Evolutionary conservation across 345 rosid genomes (phyloP), one percentile per base, ranked within the genome.

Genomic region (Brassica cretica): DNA sequence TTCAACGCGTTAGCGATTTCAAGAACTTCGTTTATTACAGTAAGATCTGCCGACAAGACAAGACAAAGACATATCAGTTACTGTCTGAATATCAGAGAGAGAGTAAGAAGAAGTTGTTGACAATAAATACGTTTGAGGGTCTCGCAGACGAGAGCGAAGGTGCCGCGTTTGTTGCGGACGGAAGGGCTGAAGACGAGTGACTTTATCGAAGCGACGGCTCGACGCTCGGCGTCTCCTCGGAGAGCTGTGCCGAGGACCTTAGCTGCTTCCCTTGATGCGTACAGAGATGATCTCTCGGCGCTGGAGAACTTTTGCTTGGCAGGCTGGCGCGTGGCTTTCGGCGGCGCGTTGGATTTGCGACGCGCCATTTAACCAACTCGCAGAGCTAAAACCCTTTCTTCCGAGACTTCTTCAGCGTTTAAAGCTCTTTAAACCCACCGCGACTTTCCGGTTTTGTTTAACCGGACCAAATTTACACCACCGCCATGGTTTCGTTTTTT

Each of bases 141-240:
- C 74, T 94, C 89, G 82, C 97, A 94, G 70, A 94, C 98, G 46
- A 94, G 88, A 83, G 98, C 98, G 73, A 84, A 89, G 65, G 98
- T 94, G 49, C 89, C 98, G 69, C 79, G 89, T 80, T 94, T 94
- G 90, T 94, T 94, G 66, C 82, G 84, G 46, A 91, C 85, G n/a
- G 93, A 82, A 65, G 94, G 97, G 76, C 88, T 81, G 25, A 91
- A 91, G 71, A 94, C 91, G 66, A 92, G 91, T 8, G 99, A 85
- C 70, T 94, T 94, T 51, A 94, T 89, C 68, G 98, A 88, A 33
- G 86, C 92, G n/a, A 83, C 83, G 65, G 97, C 98, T 75, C 85
- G 90, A 4, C 94, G 92, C 19, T 87, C 85, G 41, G 89, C 87
- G 83, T 94, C 96, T 11, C 99, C 99, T 72, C 82, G 85, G 70